Percentiles rank a stretch among this genome's conserved stretches.
phyloP scores from a whole-genome alignment of 768 basidiomycete genomes.

The Phylloporus sp. region DNA sequence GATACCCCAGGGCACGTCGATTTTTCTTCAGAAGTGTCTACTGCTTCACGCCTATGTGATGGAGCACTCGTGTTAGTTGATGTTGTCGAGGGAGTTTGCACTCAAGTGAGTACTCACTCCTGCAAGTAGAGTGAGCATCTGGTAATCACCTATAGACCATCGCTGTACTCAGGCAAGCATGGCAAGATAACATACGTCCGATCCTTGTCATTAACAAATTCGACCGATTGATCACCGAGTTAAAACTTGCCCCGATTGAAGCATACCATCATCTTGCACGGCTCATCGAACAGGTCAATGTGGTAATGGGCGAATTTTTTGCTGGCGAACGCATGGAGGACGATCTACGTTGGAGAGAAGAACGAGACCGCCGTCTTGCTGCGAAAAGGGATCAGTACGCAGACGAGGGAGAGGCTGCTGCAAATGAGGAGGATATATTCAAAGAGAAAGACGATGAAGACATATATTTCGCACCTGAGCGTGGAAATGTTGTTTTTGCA shows the following conservation, averaged over 20 bases:
- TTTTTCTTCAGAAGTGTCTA: constrained; percentile 96
- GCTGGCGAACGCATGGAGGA: constrained; percentile 96
- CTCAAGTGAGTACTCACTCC: constrained; percentile 63
- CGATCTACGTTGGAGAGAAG: constrained; percentile 90
- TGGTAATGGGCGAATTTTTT: constrained; percentile 96
- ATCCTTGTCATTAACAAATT: constrained; percentile 97
- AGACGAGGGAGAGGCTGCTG: constrained; percentile 57
- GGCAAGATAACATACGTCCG: constrained; percentile 83
- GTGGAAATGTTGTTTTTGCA: constrained; percentile 94
- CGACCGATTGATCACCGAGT: constrained; percentile 90
- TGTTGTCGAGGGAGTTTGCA: constrained; percentile 97
- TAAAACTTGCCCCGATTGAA: constrained; percentile 86
- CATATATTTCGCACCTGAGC: constrained; percentile 94
- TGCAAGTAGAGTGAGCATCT: not conserved
- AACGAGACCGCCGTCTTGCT: constrained; percentile 76
- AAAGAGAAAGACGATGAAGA: constrained; percentile 97
- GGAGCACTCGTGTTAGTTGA: constrained; percentile 95
- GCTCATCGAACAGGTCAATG: constrained; percentile 95
- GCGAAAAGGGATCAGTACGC: constrained; percentile 69
- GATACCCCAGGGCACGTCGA: constrained; percentile 99
- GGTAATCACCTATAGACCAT: constrained; percentile 62
- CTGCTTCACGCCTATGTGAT: constrained; percentile 89
- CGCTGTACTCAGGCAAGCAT: constrained; percentile 91
- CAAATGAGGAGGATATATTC: constrained; percentile 64
- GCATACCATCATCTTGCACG: constrained; percentile 93